Evolutionary conservation across 2,329 filamentous ascomycete species (phyloP), one percentile per base, ranked within the genome.

Genomic region (Grosmannia clavigera): DNA sequence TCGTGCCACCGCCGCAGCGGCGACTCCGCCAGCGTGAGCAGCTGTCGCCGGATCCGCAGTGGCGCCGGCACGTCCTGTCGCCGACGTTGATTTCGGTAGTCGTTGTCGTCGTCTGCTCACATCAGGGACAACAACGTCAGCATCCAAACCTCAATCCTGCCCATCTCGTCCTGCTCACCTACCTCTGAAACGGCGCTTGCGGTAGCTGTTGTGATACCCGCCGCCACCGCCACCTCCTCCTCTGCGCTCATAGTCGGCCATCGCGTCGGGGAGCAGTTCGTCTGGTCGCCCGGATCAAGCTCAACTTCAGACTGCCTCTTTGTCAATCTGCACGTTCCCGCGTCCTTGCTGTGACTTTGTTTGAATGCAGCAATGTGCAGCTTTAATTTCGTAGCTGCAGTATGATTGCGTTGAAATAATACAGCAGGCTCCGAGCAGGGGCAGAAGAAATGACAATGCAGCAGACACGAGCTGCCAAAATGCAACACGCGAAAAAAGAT

Each of bases 111-210:
- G 64, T 76, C 66, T 75, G 11, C 22, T 50, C 33, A 48, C 4
- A 10, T 29, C 12, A 48, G 9, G 22, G n/a, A 48, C 14, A 16
- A 16, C 38, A 22, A 6, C 10, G 48, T 51, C 22, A 51, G 48
- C 25, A 25, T n/a, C 9, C 5, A n/a, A 2, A n/a, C 40, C 9
- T 11, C 19, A n/a, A 22, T n/a, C n/a, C 46, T n/a, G 19, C 19
- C 25, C 46, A 22, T 10, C n/a, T 12, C 46, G 68, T 76, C 66
- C 74, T 9, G 22, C 50, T 60, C 11, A 66, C 77, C 66, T 71
- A 92, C 90, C 90, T 88, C 88, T 81, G 70, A 85, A 87, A 70
- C 90, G 82, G 68, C 87, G 81, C 75, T 95, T 95, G 71, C 87
- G 84, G 71, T 60, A 61, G 58, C 55, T 61, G 25, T 58, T 61